These are phyloP conservation scores for Solanum sitiens DNA, from an alignment of 257 asterid species.

Conservation along the genomic window DNA sequence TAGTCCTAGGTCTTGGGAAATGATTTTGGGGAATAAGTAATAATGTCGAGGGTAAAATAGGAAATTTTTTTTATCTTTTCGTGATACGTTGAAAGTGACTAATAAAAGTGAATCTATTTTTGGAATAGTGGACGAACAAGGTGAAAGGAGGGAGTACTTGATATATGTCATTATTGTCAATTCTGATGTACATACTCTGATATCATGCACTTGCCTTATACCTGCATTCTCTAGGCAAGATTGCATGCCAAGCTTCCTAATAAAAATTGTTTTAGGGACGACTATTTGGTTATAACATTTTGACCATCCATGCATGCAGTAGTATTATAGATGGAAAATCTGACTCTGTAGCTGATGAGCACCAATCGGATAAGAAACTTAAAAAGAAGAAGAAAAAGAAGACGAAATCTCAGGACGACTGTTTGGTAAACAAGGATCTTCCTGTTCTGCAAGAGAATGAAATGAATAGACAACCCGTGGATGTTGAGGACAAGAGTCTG, in stretches of 20 bases:
- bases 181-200: background rate
- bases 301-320: constrained; percentile 12
- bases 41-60: background rate
- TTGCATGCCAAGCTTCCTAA: background rate
- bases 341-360: constrained; percentile 18
- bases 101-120: background rate
- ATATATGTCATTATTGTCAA: background rate
- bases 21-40: background rate
- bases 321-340: constrained; percentile 6
- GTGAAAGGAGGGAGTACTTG: background rate
- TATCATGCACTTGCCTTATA: background rate
- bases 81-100: background rate
- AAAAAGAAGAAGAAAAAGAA: constrained; percentile 44
- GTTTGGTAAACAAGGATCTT: background rate
- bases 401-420: constrained; percentile 13
- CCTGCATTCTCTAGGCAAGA: background rate
- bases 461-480: constrained; percentile 3
- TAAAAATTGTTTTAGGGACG: background rate
- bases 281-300: background rate
- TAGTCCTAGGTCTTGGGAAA: background rate
- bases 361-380: constrained; percentile 24
- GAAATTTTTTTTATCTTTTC: background rate
- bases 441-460: constrained; percentile 14
- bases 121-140: background rate
- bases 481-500: constrained; percentile 12